Evolutionary conservation across 179 eudicot genomes (phyloP).

Genomic region (Silene noctiflora): DNA sequence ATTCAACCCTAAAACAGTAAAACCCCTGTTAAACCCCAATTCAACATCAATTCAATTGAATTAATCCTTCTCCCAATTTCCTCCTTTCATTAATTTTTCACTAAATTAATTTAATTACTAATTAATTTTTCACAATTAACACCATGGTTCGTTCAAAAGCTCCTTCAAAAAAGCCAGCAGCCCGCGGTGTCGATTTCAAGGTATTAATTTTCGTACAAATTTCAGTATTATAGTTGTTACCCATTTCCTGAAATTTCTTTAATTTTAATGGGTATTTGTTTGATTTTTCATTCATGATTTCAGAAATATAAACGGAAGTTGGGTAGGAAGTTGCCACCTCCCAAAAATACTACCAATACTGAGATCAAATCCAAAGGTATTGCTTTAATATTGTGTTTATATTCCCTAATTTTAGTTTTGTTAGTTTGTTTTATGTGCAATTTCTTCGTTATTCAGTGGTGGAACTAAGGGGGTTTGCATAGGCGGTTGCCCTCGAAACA

Average conservation of each 20-base stretch:
- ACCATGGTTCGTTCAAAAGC: constrained; percentile 44
- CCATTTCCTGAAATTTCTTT: background rate
- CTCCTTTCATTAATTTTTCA: background rate
- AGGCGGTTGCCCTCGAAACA: background rate
- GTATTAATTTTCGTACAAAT: constrained; percentile 26
- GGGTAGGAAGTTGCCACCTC: constrained; percentile 87
- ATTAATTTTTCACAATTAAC: background rate
- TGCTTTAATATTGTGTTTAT: background rate
- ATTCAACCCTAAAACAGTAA: background rate
- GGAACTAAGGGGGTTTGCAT: too few relatives aligned
- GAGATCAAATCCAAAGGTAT: constrained; percentile 80
- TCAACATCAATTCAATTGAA: background rate
- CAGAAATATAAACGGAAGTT: constrained; percentile 82
- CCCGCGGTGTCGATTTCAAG: constrained; percentile 83
- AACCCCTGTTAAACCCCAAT: background rate
- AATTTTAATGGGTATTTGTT: constrained; percentile 11
- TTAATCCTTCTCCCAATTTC: background rate
- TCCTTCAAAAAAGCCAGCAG: constrained; percentile 52
- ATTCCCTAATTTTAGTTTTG: background rate
- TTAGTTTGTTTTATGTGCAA: background rate
- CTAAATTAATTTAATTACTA: background rate
- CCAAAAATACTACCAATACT: constrained; percentile 74
- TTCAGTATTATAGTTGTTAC: background rate
- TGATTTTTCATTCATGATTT: constrained; percentile 12
- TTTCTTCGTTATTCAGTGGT: too few relatives aligned